Evolutionary conservation across 495 filamentous ascomycete species (phyloP).

Genomic region (Daldinia childiae): DNA sequence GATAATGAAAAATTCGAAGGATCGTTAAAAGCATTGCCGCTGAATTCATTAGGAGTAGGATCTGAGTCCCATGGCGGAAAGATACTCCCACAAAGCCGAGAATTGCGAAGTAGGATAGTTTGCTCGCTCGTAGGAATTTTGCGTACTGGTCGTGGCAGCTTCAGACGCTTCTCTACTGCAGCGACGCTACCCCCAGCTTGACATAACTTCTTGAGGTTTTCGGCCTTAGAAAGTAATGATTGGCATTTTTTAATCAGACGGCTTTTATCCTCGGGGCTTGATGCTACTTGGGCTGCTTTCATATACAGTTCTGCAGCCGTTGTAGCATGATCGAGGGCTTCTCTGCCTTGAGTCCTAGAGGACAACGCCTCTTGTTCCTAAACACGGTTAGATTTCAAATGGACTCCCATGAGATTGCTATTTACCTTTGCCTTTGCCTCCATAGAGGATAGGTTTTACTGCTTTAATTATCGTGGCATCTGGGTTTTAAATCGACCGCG

Average conservation of each 20-base stretch:
- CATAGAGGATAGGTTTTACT: conserved; percentile 39
- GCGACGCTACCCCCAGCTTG: conserved; percentile 35
- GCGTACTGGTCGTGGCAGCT: conserved; percentile 66
- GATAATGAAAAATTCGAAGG: conserved; percentile 67
- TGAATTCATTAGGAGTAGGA: conserved; percentile 54
- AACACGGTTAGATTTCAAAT: conserved; percentile 37
- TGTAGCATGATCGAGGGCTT: conserved; percentile 78
- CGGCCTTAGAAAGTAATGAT: conserved; percentile 71
- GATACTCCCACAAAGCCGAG: conserved; percentile 78
- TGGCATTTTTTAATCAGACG: conserved; percentile 71
- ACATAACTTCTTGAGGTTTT: conserved; percentile 69
- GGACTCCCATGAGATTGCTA: neutral
- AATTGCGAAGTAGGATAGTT: conserved; percentile 78
- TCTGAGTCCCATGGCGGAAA: conserved; percentile 83
- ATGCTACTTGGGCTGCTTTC: conserved; percentile 68
- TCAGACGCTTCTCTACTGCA: conserved; percentile 44
- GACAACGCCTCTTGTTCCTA: conserved; percentile 72
- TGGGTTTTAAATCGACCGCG: neutral
- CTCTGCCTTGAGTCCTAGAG: conserved; percentile 63
- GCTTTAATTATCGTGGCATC: conserved; percentile 9
- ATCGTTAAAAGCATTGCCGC: conserved; percentile 39
- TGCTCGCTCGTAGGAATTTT: conserved; percentile 76
- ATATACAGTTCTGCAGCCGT: conserved; percentile 80
- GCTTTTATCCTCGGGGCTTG: conserved; percentile 62
- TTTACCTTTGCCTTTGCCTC: conserved; percentile 56